These are phyloP conservation scores for Cupressus sempervirens DNA, from an alignment of 75 land plant species.

Conservation along the genomic window DNA sequence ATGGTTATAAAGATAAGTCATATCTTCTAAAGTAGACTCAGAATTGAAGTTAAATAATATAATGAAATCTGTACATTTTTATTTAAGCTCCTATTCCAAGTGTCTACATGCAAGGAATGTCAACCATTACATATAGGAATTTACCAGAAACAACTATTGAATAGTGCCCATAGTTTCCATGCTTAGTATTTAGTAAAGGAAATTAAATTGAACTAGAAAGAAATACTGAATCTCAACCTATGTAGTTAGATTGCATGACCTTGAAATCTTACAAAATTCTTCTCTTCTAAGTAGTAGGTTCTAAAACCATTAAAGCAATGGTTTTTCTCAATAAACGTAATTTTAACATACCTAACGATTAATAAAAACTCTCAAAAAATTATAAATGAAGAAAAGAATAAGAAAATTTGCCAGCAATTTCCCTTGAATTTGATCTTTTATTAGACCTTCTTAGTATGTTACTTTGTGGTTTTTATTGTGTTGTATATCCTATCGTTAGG, in stretches of 20 bases:
- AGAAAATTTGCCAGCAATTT: not conserved
- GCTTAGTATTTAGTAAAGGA: not conserved
- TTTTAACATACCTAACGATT: not conserved
- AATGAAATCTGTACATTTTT: too few relatives aligned
- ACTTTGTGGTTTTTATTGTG: not conserved
- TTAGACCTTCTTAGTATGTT: not conserved
- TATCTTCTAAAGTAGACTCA: too few relatives aligned
- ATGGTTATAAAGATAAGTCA: too few relatives aligned
- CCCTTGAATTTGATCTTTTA: not conserved
- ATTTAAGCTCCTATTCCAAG: constrained; percentile 90
- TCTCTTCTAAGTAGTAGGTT: not conserved
- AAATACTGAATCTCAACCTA: not conserved
- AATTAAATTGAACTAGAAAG: not conserved
- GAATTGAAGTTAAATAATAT: too few relatives aligned
- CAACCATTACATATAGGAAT: not conserved
- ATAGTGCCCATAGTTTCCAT: not conserved
- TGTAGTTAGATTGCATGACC: not conserved
- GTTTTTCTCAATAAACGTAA: not conserved
- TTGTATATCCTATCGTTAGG: not conserved
- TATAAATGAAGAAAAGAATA: not conserved
- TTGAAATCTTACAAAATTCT: not conserved
- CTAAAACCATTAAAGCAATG: not conserved
- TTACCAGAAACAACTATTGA: not conserved
- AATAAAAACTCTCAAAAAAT: not conserved
- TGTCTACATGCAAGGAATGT: constrained; percentile 40